Conservation (phyloP, 371 early-diverging fungal genomes). For the Lichtheimia hyalospora region DNA sequence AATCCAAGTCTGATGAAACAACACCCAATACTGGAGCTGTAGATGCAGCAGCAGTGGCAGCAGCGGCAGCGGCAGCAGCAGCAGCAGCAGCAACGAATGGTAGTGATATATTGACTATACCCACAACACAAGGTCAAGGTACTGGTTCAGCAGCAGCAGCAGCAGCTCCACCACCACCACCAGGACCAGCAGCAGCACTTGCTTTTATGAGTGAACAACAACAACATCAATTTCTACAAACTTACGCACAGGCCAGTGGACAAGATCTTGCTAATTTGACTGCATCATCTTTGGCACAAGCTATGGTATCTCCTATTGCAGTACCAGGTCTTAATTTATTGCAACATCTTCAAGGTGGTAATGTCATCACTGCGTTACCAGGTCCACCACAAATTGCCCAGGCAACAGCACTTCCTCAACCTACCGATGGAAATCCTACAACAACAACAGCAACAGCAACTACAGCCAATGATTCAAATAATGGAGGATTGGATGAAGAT, state of each 20-base stretch:
- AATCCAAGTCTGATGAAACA: constrained; percentile 4
- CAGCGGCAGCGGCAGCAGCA: constrained; percentile 13
- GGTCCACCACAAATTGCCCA: constrained; percentile 38
- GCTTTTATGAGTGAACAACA: constrained; percentile 20
- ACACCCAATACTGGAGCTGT: no score
- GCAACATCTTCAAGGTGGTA: constrained; percentile 42
- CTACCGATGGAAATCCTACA: neutral
- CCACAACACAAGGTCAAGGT: neutral
- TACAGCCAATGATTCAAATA: neutral
- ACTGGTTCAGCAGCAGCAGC: constrained; percentile 14
- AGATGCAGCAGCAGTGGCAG: constrained; percentile 5
- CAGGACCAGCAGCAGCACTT: constrained; percentile 16
- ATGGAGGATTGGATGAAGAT: constrained; percentile 5
- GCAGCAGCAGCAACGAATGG: constrained; percentile 11
- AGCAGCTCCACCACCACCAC: constrained; percentile 11
- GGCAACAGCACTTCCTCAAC: constrained; percentile 10
- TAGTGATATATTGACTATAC: neutral
- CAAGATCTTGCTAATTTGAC: constrained; percentile 47
- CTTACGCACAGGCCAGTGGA: constrained; percentile 43
- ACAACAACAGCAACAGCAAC: neutral
- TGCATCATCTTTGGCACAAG: constrained; percentile 51
- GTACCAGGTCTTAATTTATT: constrained; percentile 37
- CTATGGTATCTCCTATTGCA: constrained; percentile 52
- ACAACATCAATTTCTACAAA: constrained; percentile 40
- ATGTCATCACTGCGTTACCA: constrained; percentile 46